A percentile compares a stretch with the other conserved stretches of the same genome.
Evolutionary conservation across 257 asterid genomes (phyloP).

Genomic region (Fraxinus anomala): DNA sequence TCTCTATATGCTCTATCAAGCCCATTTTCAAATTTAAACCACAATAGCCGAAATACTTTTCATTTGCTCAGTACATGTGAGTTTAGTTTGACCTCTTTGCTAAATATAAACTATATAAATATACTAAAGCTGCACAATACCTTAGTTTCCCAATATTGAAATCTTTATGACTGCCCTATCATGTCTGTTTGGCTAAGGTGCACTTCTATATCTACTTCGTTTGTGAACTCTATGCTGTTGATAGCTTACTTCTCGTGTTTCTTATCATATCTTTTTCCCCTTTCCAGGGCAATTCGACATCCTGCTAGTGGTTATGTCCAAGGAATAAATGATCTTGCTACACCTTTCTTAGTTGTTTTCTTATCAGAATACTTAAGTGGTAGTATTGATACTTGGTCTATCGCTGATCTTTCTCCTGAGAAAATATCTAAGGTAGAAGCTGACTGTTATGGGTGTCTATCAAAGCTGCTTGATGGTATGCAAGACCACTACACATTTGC

Average conservation of each 20-base stretch:
- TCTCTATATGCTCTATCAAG: neutral
- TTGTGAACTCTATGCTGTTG: neutral
- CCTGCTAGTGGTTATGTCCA: constrained; percentile 99
- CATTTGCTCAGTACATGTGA: neutral
- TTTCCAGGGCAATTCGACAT: constrained; percentile 85
- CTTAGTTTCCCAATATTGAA: neutral
- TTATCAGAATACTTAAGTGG: constrained; percentile 87
- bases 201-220: neutral
- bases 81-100: neutral
- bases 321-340: constrained; percentile 95
- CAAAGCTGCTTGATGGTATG: constrained; percentile 97
- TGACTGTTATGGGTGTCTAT: constrained; percentile 94
- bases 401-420: constrained; percentile 68
- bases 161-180: constrained; percentile 13
- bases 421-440: constrained; percentile 78
- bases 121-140: neutral
- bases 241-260: neutral
- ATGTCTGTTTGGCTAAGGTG: constrained; percentile 2
- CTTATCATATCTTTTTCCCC: constrained; percentile 19
- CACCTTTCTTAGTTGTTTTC: constrained; percentile 92
- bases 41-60: neutral
- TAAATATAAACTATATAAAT: neutral
- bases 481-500: constrained; percentile 99
- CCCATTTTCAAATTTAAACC: neutral
- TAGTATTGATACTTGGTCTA: constrained; percentile 67